Conservation (phyloP, 2,329 filamentous ascomycete genomes). For the Cryphonectria parasitica region DNA sequence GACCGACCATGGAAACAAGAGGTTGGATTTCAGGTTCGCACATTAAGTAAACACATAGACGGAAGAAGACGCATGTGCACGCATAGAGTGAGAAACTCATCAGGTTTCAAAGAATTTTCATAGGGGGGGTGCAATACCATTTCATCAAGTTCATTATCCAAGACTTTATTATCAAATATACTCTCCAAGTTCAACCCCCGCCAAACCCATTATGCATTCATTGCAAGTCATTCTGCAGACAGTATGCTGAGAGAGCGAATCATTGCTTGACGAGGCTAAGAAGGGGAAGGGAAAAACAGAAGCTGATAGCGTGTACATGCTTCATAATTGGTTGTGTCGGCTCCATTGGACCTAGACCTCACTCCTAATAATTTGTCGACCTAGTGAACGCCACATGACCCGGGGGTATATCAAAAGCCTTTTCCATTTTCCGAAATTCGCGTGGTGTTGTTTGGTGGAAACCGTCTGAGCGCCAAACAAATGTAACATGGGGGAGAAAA, state of each 20-base stretch:
- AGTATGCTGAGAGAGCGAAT: background rate
- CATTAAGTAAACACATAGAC: conserved; percentile 31
- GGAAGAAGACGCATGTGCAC: background rate
- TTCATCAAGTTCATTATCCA: background rate
- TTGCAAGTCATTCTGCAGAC: background rate
- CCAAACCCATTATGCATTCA: background rate
- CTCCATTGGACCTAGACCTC: background rate
- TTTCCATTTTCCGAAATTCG: background rate
- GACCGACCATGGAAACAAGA: conserved; percentile 47
- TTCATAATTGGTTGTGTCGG: background rate
- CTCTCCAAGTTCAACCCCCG: background rate
- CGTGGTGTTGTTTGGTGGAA: background rate
- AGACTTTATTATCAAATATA: background rate
- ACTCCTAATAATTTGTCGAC: background rate
- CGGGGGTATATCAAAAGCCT: background rate
- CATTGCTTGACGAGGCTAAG: background rate
- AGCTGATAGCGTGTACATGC: background rate
- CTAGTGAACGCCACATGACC: background rate
- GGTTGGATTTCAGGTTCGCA: conserved; percentile 39
- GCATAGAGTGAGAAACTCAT: background rate
- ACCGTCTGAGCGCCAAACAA: background rate
- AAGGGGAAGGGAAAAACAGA: background rate
- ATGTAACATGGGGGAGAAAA: background rate
- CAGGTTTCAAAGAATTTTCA: background rate
- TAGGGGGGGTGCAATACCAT: background rate